Conservation (phyloP, 768 basidiomycete genomes). For the Cyathus striatus region DNA sequence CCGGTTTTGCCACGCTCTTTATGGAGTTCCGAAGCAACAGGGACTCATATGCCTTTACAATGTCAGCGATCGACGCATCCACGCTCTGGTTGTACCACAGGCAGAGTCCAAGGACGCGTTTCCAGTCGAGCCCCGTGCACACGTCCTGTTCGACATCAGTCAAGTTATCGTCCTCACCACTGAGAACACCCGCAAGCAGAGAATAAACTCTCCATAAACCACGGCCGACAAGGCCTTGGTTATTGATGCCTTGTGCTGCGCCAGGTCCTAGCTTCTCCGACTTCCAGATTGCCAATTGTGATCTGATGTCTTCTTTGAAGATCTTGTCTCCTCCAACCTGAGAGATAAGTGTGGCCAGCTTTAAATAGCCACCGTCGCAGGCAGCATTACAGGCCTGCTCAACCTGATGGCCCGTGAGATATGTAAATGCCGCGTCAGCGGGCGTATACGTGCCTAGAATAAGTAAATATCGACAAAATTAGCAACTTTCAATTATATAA, state of each 20-base stretch:
- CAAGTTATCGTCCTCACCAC: slow-evolving; percentile 50
- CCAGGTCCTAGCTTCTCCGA: slow-evolving; percentile 47
- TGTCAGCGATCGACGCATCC: slow-evolving; percentile 64
- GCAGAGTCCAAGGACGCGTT: slow-evolving; percentile 83
- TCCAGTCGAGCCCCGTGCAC: slow-evolving; percentile 84
- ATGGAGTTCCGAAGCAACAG: slow-evolving; percentile 24
- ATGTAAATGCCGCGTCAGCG: slow-evolving; percentile 60
- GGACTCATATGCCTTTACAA: slow-evolving; percentile 59
- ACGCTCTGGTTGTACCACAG: slow-evolving; percentile 84
- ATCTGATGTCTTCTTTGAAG: slow-evolving; percentile 66
- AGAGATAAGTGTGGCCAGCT: slow-evolving; percentile 84
- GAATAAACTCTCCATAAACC: slow-evolving; percentile 79
- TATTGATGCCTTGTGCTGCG: slow-evolving; percentile 16
- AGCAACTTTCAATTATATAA: too few species aligned
- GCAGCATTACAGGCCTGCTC: slow-evolving; percentile 75
- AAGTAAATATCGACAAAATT: background rate
- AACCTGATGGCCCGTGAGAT: slow-evolving; percentile 86
- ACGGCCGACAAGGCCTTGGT: slow-evolving; percentile 38
- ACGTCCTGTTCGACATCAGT: slow-evolving; percentile 36
- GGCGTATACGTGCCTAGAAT: slow-evolving; percentile 29
- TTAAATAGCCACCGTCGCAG: slow-evolving; percentile 69
- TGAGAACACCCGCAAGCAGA: slow-evolving; percentile 69
- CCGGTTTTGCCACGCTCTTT: slow-evolving; percentile 36
- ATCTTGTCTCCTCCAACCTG: slow-evolving; percentile 78
- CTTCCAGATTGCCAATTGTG: slow-evolving; percentile 82